Conservation (phyloP, 2,329 filamentous ascomycete species). For the Grosmannia serpens region DNA sequence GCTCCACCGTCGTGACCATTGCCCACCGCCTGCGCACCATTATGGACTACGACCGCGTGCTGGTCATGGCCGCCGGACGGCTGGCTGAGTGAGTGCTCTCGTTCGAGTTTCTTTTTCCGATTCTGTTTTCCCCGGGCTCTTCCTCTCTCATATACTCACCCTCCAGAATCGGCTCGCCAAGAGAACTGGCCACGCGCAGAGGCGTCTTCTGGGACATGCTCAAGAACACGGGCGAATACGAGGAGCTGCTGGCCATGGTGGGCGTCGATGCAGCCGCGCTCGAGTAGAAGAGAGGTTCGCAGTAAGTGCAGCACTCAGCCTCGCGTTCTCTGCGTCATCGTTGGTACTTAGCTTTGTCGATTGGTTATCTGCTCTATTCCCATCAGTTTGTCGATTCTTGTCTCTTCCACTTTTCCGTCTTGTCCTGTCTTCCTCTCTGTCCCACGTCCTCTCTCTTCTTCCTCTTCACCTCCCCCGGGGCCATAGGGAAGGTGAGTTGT, state of each 20-base stretch:
- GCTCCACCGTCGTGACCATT: constrained; percentile 7
- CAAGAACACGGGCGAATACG: neutral
- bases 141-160: too few species aligned
- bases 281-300: neutral
- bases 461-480: too few species aligned
- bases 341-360: too few species aligned
- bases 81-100: constrained; percentile 51
- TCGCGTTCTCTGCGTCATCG: too few species aligned
- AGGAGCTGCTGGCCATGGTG: neutral
- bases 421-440: too few species aligned
- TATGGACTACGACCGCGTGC: constrained; percentile 56
- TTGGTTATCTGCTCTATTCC: too few species aligned
- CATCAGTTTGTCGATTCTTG: too few species aligned
- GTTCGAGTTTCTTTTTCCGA: neutral
- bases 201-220: neutral
- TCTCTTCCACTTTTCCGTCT: too few species aligned
- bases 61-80: constrained; percentile 80
- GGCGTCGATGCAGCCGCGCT: neutral
- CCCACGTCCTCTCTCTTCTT: too few species aligned
- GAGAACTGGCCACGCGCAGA: neutral
- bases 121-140: neutral
- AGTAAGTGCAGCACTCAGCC: too few species aligned
- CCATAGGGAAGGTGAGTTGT: too few species aligned
- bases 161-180: neutral
- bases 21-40: constrained; percentile 9